Evolutionary conservation across 1,284 basidiomycete genomes (phyloP).

Genomic region (Vanrija pseudolonga): DNA sequence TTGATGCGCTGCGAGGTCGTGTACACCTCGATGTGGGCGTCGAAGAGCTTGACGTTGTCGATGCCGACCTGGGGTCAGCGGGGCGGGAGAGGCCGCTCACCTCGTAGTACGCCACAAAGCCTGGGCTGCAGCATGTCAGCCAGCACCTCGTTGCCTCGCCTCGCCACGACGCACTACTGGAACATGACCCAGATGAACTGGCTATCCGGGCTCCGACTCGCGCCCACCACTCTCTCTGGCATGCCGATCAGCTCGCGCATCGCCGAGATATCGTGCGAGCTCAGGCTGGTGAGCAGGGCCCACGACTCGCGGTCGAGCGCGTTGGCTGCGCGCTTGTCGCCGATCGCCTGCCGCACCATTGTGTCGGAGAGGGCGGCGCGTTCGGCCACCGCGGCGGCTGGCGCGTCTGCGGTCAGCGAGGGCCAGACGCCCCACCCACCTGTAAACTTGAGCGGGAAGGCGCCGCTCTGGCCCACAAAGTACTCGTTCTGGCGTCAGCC

Average conservation of each 20-base stretch:
- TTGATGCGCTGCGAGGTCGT: conserved; percentile 45
- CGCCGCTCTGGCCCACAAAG: conserved; percentile 29
- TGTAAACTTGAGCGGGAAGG: conserved; percentile 9
- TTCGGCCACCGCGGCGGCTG: conserved; percentile 20
- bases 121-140: conserved; percentile 10
- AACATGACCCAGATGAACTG: conserved; percentile 11
- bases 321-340: conserved; percentile 15
- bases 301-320: conserved; percentile 33
- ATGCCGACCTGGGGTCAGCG: conserved; percentile 29
- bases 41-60: conserved; percentile 49
- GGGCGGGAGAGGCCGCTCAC: too few species aligned
- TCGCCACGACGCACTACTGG: conserved; percentile 6
- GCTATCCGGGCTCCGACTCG: conserved; percentile 18
- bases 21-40: conserved; percentile 51
- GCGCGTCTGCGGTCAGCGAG: conserved; percentile 43
- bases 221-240: conserved; percentile 37
- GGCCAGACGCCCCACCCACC: neutral
- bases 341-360: conserved; percentile 30
- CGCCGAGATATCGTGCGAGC: conserved; percentile 47
- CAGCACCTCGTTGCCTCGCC: too few species aligned
- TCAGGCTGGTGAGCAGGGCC: conserved; percentile 42
- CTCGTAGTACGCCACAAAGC: conserved; percentile 43
- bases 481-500: conserved; percentile 39
- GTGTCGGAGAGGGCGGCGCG: conserved; percentile 4
- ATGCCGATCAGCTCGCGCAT: conserved; percentile 51